Evolutionary conservation across 495 filamentous ascomycete species (phyloP).

Genomic region (Neurospora sublineolata): DNA sequence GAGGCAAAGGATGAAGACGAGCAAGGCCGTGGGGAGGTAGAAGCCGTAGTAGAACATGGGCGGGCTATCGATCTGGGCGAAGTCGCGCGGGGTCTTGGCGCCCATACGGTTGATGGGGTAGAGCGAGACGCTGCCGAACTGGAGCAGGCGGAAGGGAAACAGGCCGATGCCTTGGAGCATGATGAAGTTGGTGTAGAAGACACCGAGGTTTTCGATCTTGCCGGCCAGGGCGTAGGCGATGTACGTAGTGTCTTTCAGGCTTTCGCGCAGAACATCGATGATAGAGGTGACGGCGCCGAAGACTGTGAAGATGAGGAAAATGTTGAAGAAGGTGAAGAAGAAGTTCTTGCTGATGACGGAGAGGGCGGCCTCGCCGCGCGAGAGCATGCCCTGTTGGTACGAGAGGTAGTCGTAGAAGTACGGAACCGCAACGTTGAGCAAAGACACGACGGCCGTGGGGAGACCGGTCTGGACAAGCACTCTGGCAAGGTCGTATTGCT

Average conservation of each 20-base stretch:
- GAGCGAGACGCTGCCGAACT: slow-evolving; percentile 74
- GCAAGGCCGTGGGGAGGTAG: slow-evolving; percentile 81
- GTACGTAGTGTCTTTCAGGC: slow-evolving; percentile 63
- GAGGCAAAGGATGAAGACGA: slow-evolving; percentile 86
- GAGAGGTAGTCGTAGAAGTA: slow-evolving; percentile 93
- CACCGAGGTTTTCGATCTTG: slow-evolving; percentile 58
- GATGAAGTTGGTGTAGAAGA: slow-evolving; percentile 91
- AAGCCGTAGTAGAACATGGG: slow-evolving; percentile 92
- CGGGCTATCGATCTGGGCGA: slow-evolving; percentile 70
- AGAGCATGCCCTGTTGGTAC: slow-evolving; percentile 84
- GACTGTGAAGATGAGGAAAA: slow-evolving; percentile 89
- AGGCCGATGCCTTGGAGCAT: slow-evolving; percentile 85
- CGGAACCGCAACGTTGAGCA: slow-evolving; percentile 80
- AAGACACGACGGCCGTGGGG: slow-evolving; percentile 70
- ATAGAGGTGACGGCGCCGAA: slow-evolving; percentile 72
- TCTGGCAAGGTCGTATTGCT: slow-evolving; percentile 51
- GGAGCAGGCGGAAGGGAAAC: slow-evolving; percentile 82
- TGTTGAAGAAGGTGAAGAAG: slow-evolving; percentile 99
- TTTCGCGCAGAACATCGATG: slow-evolving; percentile 56
- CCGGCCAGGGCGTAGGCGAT: slow-evolving; percentile 66
- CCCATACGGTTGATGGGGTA: slow-evolving; percentile 70
- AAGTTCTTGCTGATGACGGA: slow-evolving; percentile 97
- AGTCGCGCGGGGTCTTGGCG: slow-evolving; percentile 87
- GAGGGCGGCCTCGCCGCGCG: slow-evolving; percentile 86
- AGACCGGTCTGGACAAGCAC: slow-evolving; percentile 79